These are phyloP conservation scores for Macrophomina pseudophaseolina DNA, from an alignment of 2,329 filamentous ascomycete genomes.

Conservation along the genomic window DNA sequence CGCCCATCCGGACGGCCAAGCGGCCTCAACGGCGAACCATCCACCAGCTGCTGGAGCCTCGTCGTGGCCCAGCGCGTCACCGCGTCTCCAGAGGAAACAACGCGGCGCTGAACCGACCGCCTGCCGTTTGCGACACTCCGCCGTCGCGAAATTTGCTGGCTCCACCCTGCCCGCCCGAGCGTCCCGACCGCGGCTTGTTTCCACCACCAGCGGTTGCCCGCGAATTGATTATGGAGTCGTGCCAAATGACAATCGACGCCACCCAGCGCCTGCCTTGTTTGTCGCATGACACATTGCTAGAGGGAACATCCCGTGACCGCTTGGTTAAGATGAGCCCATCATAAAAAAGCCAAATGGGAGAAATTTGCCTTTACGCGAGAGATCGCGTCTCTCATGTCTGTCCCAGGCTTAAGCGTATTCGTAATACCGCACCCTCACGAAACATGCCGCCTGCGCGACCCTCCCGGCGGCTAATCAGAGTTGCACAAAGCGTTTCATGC, in stretches of 20 bases:
- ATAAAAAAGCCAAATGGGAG: conserved; percentile 3
- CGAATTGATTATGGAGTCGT: conserved; percentile 25
- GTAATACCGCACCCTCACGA: not conserved
- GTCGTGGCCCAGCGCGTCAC: not conserved
- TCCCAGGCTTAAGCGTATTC: not conserved
- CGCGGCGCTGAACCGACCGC: not conserved
- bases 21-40: conserved; percentile 11
- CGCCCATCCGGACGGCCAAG: conserved; percentile 16
- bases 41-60: not conserved
- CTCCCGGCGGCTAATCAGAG: conserved; percentile 4
- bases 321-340: conserved; percentile 14
- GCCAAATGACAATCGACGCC: conserved; percentile 21
- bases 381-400: not conserved
- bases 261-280: not conserved
- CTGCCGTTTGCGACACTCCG: conserved; percentile 8
- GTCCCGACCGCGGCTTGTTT: conserved; percentile 14
- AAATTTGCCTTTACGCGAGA: not conserved
- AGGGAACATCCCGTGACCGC: conserved; percentile 4
- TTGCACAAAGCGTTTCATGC: conserved; percentile 7
- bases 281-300: conserved; percentile 5
- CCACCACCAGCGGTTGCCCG: conserved; percentile 4
- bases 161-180: conserved; percentile 24
- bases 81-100: not conserved
- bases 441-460: not conserved
- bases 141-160: conserved; percentile 16